phyloP scores from a whole-genome alignment of 208 protist species.

The Leptomonas pyrrhocoris region DNA sequence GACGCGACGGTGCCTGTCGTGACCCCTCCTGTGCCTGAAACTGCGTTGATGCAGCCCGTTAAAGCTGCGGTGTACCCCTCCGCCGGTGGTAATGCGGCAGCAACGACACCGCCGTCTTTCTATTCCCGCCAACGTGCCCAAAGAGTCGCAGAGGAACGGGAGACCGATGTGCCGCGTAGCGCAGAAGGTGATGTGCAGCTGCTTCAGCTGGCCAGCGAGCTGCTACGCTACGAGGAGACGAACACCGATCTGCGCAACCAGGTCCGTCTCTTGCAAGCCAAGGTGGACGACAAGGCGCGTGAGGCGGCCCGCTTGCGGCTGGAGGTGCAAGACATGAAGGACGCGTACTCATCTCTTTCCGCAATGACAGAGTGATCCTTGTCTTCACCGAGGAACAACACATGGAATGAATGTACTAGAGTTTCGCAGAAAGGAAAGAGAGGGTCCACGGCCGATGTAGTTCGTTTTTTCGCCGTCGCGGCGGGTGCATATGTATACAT shows the following conservation, averaged over 20 bases:
- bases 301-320: constrained; percentile 69
- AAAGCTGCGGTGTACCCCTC: too few species aligned
- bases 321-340: constrained; percentile 64
- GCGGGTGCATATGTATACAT: neutral
- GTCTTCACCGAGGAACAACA: neutral
- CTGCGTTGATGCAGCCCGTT: too few species aligned
- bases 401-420: neutral
- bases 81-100: too few species aligned
- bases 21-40: too few species aligned
- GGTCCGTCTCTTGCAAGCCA: constrained; percentile 48
- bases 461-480: too few species aligned
- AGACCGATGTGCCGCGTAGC: neutral
- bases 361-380: constrained; percentile 10
- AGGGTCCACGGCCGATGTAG: too few species aligned
- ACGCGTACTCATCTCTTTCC: constrained; percentile 26
- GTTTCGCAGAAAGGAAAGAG: too few species aligned
- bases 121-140: too few species aligned
- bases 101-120: too few species aligned
- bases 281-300: constrained; percentile 61
- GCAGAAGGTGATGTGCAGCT: constrained; percentile 33
- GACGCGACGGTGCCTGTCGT: too few species aligned
- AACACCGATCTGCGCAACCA: constrained; percentile 67
- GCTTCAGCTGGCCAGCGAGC: constrained; percentile 54
- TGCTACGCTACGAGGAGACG: constrained; percentile 60
- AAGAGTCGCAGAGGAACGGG: too few species aligned